Conservation (phyloP, 2,329 filamentous ascomycete species). For the Colletotrichum higginsianum region DNA sequence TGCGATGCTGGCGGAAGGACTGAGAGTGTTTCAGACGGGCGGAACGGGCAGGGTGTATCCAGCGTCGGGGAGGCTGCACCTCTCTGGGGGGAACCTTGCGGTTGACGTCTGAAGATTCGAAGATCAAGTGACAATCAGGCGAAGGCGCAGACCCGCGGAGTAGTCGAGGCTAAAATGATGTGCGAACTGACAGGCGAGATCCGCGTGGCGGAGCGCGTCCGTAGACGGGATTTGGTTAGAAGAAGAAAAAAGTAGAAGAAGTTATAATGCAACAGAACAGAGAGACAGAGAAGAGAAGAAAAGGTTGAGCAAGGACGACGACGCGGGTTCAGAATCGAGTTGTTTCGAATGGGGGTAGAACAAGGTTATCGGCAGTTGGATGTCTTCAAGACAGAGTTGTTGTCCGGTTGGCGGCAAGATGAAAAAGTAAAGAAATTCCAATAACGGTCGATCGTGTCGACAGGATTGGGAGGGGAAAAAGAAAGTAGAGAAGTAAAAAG, state of each 20-base stretch:
- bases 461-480: constrained; percentile 13
- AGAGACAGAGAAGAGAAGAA: background rate
- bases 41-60: constrained; percentile 47
- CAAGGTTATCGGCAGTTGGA: constrained; percentile 6
- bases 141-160: constrained; percentile 30
- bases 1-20: constrained; percentile 38
- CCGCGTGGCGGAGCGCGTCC: constrained; percentile 33
- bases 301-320: background rate
- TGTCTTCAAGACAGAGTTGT: constrained; percentile 33
- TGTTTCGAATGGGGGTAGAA: background rate
- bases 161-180: constrained; percentile 34
- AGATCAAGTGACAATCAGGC: constrained; percentile 47
- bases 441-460: constrained; percentile 19
- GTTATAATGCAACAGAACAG: constrained; percentile 13
- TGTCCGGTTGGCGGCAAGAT: constrained; percentile 6
- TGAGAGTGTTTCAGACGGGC: constrained; percentile 59
- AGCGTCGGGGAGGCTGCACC: constrained; percentile 41
- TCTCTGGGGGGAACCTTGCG: constrained; percentile 36
- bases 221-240: constrained; percentile 17
- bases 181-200: constrained; percentile 41
- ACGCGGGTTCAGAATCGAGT: background rate
- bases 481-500: constrained; percentile 38
- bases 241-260: background rate
- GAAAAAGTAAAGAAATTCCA: constrained; percentile 24
- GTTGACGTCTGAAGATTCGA: constrained; percentile 41